Conservation (phyloP, 2,329 filamentous ascomycete species). For the Mollisia scopiformis region DNA sequence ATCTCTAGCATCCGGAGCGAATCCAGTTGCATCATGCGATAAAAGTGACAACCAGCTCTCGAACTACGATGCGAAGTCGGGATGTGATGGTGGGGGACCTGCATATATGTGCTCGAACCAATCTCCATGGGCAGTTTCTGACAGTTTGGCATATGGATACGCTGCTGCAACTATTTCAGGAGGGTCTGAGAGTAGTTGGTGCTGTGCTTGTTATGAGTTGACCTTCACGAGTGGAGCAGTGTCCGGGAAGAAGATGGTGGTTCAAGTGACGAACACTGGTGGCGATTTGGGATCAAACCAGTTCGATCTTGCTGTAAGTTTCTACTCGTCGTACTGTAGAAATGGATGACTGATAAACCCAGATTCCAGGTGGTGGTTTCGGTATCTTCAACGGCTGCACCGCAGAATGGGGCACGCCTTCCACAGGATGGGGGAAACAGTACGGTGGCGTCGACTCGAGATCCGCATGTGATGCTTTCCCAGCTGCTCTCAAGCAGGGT, state of each 20-base stretch:
- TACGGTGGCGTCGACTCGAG: conserved; percentile 52
- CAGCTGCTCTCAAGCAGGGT: conserved; percentile 45
- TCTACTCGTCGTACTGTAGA: conserved; percentile 42
- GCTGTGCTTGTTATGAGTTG: conserved; percentile 65
- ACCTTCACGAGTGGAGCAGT: conserved; percentile 52
- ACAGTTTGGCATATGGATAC: conserved; percentile 59
- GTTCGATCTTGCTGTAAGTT: conserved; percentile 52
- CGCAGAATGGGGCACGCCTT: conserved; percentile 48
- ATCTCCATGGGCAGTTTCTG: conserved; percentile 63
- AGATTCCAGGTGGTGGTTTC: conserved; percentile 59
- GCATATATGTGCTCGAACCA: conserved; percentile 63
- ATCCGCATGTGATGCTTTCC: conserved; percentile 48
- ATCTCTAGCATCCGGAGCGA: conserved; percentile 41
- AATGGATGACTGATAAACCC: conserved; percentile 49
- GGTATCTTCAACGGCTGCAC: conserved; percentile 59
- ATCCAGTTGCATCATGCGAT: conserved; percentile 32
- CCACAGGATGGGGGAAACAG: conserved; percentile 47
- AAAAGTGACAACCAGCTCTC: conserved; percentile 56
- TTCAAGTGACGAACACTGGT: conserved; percentile 67
- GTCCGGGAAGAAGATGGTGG: conserved; percentile 63
- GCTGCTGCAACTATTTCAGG: conserved; percentile 61
- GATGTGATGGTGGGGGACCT: conserved; percentile 51
- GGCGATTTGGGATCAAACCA: conserved; percentile 58
- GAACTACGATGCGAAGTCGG: conserved; percentile 50
- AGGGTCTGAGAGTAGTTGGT: conserved; percentile 62